Percentiles rank a stretch among this genome's conserved stretches.
These are phyloP conservation scores for Aspergillus puulaauensis DNA, from an alignment of 2,329 filamentous ascomycete genomes.

Conservation along the genomic window DNA sequence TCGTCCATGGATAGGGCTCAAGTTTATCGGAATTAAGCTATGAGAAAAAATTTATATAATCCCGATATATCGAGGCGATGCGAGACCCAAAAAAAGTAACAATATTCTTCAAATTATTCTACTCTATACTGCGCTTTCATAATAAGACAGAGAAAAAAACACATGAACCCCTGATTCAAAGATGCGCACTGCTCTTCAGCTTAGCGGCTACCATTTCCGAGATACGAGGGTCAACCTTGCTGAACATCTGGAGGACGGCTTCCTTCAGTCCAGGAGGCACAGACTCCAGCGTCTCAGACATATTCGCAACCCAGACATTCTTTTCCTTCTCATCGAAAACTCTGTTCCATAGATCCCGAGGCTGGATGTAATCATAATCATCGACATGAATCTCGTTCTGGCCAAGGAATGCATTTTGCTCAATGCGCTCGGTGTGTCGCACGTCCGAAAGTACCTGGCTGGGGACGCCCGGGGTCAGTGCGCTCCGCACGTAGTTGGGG, in stretches of 20 bases:
- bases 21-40: too few relatives aligned
- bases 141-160: too few relatives aligned
- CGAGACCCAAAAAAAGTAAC: too few relatives aligned
- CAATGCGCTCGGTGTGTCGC: slow-evolving; percentile 22
- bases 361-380: slow-evolving; percentile 33
- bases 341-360: slow-evolving; percentile 29
- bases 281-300: slow-evolving; percentile 23
- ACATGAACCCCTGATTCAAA: too few relatives aligned
- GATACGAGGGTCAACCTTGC: slow-evolving; percentile 18
- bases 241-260: slow-evolving; percentile 21
- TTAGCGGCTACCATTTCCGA: too few relatives aligned
- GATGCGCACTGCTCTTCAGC: too few relatives aligned
- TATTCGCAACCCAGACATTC: slow-evolving; percentile 22
- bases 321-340: slow-evolving; percentile 28
- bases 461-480: slow-evolving; percentile 20
- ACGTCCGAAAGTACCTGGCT: slow-evolving; percentile 19
- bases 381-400: slow-evolving; percentile 25
- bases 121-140: too few relatives aligned
- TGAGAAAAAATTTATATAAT: too few relatives aligned
- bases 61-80: too few relatives aligned
- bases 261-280: slow-evolving; percentile 20
- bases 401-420: slow-evolving; percentile 21
- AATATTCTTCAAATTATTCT: too few relatives aligned
- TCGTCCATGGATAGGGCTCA: too few relatives aligned
- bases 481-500: slow-evolving; percentile 53